Evolutionary conservation across 805 yeast genomes (phyloP).

Genomic region (Torulaspora franciscae): DNA sequence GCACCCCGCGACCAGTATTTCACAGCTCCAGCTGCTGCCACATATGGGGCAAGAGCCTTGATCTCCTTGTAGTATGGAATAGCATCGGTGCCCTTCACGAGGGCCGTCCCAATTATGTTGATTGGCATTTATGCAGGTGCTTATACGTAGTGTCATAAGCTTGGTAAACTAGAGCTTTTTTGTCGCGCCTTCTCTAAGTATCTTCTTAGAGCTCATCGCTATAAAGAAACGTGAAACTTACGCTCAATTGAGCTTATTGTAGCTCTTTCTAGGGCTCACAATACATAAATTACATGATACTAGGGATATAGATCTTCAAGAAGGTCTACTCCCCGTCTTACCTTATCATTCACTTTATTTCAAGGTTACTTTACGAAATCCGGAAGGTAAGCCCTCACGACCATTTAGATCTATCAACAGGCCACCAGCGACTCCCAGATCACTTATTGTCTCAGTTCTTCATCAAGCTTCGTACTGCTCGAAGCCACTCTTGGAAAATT

Average conservation of each 20-base stretch:
- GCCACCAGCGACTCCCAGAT: background rate
- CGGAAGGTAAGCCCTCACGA: too few relatives aligned
- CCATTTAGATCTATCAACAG: too few relatives aligned
- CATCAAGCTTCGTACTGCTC: background rate
- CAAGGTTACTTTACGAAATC: too few relatives aligned
- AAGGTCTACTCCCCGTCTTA: too few relatives aligned
- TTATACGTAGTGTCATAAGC: background rate
- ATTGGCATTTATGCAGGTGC: slow-evolving; percentile 62
- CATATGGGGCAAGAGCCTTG: slow-evolving; percentile 53
- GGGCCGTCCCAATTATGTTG: slow-evolving; percentile 64
- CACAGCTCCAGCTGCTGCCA: slow-evolving; percentile 42
- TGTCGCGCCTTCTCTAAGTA: background rate
- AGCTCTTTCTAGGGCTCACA: too few relatives aligned
- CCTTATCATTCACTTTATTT: too few relatives aligned
- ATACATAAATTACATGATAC: too few relatives aligned
- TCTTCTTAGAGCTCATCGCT: too few relatives aligned
- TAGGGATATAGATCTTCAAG: too few relatives aligned
- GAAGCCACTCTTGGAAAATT: slow-evolving; percentile 2
- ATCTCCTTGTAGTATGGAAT: slow-evolving; percentile 71
- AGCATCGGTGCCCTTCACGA: slow-evolving; percentile 65
- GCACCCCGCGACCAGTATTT: slow-evolving; percentile 79
- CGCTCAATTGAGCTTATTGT: too few relatives aligned
- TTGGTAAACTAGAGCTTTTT: slow-evolving; percentile 1
- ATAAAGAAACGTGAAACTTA: too few relatives aligned
- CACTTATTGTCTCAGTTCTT: background rate